Evolutionary conservation across 768 basidiomycete genomes (phyloP), one percentile per base, ranked within the genome.

Genomic region (Tulasnella sp.): DNA sequence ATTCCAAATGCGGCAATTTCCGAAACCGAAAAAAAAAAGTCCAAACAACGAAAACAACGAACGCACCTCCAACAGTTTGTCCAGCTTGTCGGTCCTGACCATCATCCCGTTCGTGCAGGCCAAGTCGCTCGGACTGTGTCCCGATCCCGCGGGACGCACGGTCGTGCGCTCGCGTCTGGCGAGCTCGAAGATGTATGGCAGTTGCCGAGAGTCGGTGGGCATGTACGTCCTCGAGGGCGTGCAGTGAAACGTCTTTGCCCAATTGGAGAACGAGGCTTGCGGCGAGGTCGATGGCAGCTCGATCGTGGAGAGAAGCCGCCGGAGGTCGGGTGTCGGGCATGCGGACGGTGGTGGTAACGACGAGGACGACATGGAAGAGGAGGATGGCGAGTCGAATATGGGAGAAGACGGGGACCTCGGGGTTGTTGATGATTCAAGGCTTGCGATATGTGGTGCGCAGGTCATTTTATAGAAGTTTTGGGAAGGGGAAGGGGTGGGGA

Each of bases 111-210:
- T 85, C 0, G 95, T 97, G 81, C 94, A 98, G 0, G 93, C 91
- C 66, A 98, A 84, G 81, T 99, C 96, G 77, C 89, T 91, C 29
- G 96, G 96, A 72, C 90, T 92, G 81, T 98, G 95, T 1, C 95
- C 96, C 17, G 93, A 88, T 14, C 94, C 97, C 14, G 89, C 90
- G 0, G 92, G 90, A 71, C 94, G 87, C 39, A 98, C 83, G 26
- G 85, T 83, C 77, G 86, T 87, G 17, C 85, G 81, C 78, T 94
- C 87, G 52, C 90, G 83, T 19, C 88, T 83, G 0, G 95, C 94
- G 32, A 94, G 87, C 77, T 92, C 91, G 34, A 98, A 83, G 62
- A 95, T 83, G 75, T 87, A 84, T 62, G 84, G 83, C 77, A 93
- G 91, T 39, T 98, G 85, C 73, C 84, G 79, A 52, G 87, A 86